phyloP scores from a whole-genome alignment of 2,329 filamentous ascomycete genomes.

The Diaporthe aspalathi region DNA sequence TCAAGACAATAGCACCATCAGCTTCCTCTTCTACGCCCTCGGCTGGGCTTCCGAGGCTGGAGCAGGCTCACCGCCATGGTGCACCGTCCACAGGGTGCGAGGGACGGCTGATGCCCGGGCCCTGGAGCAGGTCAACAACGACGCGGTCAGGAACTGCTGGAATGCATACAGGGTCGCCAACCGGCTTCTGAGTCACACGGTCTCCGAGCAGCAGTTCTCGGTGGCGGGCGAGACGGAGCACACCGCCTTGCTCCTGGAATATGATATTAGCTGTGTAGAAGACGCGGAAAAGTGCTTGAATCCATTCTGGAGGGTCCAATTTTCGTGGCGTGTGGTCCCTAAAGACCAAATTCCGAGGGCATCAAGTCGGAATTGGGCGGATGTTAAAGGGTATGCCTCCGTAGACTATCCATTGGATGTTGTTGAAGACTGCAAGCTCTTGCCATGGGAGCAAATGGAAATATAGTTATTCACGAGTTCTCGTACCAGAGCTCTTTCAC shows the following conservation, averaged over 20 bases:
- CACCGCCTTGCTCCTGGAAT: neutral
- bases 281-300: neutral
- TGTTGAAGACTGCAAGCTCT: too few relatives aligned
- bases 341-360: neutral
- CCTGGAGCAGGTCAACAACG: conserved; percentile 30
- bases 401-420: too few relatives aligned
- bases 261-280: neutral
- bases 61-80: neutral
- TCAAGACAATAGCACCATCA: neutral
- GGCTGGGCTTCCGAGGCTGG: conserved; percentile 10
- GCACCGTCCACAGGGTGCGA: conserved; percentile 29
- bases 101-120: conserved; percentile 1
- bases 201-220: conserved; percentile 3
- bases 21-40: conserved; percentile 33
- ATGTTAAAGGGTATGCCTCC: too few relatives aligned
- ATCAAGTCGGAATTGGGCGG: neutral
- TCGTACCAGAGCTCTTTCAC: too few relatives aligned
- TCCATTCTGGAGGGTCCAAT: conserved; percentile 14
- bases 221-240: neutral
- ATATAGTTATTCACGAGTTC: too few relatives aligned
- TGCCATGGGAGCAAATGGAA: too few relatives aligned
- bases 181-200: neutral
- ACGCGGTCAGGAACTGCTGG: conserved; percentile 25
- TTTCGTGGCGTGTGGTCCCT: conserved; percentile 18
- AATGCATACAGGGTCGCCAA: conserved; percentile 26